phyloP scores from a whole-genome alignment of 2,329 filamentous ascomycete genomes.

The Beauveria rudraprayagi region DNA sequence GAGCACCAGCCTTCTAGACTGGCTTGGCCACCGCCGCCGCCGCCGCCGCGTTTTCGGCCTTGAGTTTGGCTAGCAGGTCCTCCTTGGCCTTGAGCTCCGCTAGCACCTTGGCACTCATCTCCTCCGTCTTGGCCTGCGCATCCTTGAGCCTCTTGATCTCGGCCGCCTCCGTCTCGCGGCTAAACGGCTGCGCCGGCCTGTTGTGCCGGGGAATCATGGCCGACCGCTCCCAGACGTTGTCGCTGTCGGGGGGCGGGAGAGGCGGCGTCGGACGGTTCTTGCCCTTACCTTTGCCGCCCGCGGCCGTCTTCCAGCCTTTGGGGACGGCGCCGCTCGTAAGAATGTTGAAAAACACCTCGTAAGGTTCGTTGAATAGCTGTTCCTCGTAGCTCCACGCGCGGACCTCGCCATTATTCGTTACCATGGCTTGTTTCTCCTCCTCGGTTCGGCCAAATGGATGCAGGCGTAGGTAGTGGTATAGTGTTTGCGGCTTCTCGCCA shows the following conservation, averaged over 20 bases:
- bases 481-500: conserved; percentile 88
- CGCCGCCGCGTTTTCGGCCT: conserved; percentile 47
- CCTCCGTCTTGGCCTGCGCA: conserved; percentile 55
- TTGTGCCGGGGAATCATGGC: conserved; percentile 66
- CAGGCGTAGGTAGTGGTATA: conserved; percentile 85
- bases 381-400: conserved; percentile 82
- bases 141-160: conserved; percentile 55
- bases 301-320: conserved; percentile 31
- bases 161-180: conserved; percentile 58
- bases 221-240: conserved; percentile 55
- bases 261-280: conserved; percentile 34
- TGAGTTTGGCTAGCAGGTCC: conserved; percentile 50
- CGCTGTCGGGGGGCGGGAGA: conserved; percentile 29
- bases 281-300: conserved; percentile 42
- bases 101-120: conserved; percentile 51
- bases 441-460: conserved; percentile 85
- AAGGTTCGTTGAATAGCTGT: conserved; percentile 94
- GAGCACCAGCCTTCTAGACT: conserved; percentile 18
- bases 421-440: conserved; percentile 56
- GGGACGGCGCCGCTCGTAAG: conserved; percentile 65
- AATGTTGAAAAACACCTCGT: conserved; percentile 81
- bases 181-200: conserved; percentile 63
- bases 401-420: conserved; percentile 54
- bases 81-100: conserved; percentile 58
- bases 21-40: conserved; percentile 21